Base-by-base conservation (phyloP, 148 eudicot genomes). In the Silene conica region DNA sequence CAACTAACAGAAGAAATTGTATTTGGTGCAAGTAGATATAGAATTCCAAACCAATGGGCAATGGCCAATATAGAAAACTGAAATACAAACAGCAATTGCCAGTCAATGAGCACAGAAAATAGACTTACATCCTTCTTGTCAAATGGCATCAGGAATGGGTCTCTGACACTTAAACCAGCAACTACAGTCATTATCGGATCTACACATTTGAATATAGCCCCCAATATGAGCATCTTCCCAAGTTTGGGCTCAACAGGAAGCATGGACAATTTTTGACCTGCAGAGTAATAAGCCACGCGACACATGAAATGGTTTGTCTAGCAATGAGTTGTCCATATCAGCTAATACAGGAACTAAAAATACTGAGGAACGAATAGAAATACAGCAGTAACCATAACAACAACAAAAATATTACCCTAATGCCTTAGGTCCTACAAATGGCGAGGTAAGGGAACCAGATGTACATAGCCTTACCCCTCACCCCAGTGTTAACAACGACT, bases 241-340 rank as follows among this genome's bases (percentile, higher is more conserved):
- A 95, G 86, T 74, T 95, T 95, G 56, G 98, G 98, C 81, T 95
- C 98, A 67, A 90, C 97, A 34, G 96, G 98, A 82, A 95, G 97
- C 92, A 85, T 75, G 58, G 97, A 87, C 82, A 95, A 84, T 69
- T 88, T 81, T 57, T 74, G 93, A 58, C 98, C 98, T 95, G 91
- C 78, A 80, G 56, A 71, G 25, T 50, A 72, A 80, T 6, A 59
- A 59, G 25, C 18, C n/a, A 28, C 57, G 16, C 25, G 21, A 34
- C 50, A 25, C 38, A 55, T 72, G 68, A 41, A 31, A 67, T 23
- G 55, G 41, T 45, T 60, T 63, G 23, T 54, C 2, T 38, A 8
- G n/a, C 21, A 55, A 74, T 18, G 62, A n/a, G 8, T 60, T 58
- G 26, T 19, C 3, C 31, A 12, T 56, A 16, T 41, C 7, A 67